Base-by-base conservation (phyloP, 495 filamentous ascomycete genomes). In the Aspergillus homomorphus region DNA sequence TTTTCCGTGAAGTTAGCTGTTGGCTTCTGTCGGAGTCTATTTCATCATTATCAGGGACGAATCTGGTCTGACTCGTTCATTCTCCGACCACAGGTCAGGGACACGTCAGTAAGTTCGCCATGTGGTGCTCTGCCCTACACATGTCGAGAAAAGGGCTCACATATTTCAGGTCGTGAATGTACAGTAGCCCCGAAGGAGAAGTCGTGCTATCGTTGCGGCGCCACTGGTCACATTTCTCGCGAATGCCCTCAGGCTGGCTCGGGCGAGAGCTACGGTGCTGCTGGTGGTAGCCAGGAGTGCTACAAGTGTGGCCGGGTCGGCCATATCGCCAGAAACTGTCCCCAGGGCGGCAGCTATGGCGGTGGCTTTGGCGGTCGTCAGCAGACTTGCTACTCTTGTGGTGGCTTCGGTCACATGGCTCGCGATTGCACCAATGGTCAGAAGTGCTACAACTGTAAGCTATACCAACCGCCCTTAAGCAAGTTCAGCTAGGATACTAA, bases 231-330 rank as follows among this genome's bases (percentile, higher is more conserved):
- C 80, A 87, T 98, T 71, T 92, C 89, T 61, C 93, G 94, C 66
- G 94, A 98, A 62, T 98, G 95, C 80, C 79, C 79, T 56, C 83
- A 87, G 66, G 72, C 78, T 43, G 70, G 74, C 56, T 76, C 79
- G 56, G 80, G 81, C 62, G 76, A 77, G 45, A 68, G 69, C 62
- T 80, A 76, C 55, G 72, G 77, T 55, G 79, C 72, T 56, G 74
- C 71, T 56, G 69, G 72, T 60, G 71, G 76, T 58, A 82, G 83
- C 49, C 84, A 89, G 66, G 88, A 98, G 74, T 98, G 94, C 87
- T 98, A 98, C 88, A 98, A 98, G 86, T 98, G 95, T 78, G 92
- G 91, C 51, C 89, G 96, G 80, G 82, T 92, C 57, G 95, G 94
- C 56, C 94, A 98, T 82, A 98, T 98, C 73, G 94, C 94, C 48